These are phyloP conservation scores for Wallacemonas sp. DNA, from an alignment of 208 protist species.

Conservation along the genomic window DNA sequence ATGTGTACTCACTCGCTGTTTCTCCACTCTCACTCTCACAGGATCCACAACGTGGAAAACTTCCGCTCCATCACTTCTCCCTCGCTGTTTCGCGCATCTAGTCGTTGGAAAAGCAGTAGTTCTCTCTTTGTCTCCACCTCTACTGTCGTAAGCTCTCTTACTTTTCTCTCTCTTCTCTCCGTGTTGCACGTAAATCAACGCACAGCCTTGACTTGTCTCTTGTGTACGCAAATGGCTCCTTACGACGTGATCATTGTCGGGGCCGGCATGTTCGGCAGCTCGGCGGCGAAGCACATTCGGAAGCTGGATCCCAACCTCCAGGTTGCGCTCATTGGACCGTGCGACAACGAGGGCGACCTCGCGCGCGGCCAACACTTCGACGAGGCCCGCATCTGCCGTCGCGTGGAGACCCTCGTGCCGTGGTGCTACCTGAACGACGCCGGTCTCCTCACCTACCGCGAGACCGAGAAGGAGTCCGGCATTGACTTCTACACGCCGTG, in stretches of 20 bases:
- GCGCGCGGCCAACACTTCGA: constrained; percentile 29
- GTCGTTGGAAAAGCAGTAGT: too few relatives aligned
- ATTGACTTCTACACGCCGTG: constrained; percentile 23
- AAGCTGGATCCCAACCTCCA: constrained; percentile 5
- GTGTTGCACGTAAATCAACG: too few relatives aligned
- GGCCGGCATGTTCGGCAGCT: constrained; percentile 28
- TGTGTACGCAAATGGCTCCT: neutral
- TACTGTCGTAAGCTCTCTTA: too few relatives aligned
- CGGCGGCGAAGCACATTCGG: constrained; percentile 20
- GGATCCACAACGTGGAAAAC: too few relatives aligned
- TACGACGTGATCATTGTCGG: constrained; percentile 29
- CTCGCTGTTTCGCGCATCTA: too few relatives aligned
- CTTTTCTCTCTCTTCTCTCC: too few relatives aligned
- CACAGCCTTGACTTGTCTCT: too few relatives aligned
- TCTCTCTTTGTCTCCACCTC: too few relatives aligned
- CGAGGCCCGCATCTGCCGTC: constrained; percentile 26
- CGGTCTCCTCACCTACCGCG: constrained; percentile 16
- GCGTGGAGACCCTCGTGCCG: constrained; percentile 14
- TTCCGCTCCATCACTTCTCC: too few relatives aligned
- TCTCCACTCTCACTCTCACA: too few relatives aligned
- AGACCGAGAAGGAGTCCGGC: constrained; percentile 20
- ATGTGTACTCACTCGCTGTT: too few relatives aligned
- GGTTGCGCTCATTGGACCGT: constrained; percentile 18
- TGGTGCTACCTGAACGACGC: constrained; percentile 21
- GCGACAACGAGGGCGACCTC: constrained; percentile 12